Percentiles rank a stretch among this genome's conserved stretches.
Conservation (phyloP, 139 green algal species). For the Dunaliella sp. region DNA sequence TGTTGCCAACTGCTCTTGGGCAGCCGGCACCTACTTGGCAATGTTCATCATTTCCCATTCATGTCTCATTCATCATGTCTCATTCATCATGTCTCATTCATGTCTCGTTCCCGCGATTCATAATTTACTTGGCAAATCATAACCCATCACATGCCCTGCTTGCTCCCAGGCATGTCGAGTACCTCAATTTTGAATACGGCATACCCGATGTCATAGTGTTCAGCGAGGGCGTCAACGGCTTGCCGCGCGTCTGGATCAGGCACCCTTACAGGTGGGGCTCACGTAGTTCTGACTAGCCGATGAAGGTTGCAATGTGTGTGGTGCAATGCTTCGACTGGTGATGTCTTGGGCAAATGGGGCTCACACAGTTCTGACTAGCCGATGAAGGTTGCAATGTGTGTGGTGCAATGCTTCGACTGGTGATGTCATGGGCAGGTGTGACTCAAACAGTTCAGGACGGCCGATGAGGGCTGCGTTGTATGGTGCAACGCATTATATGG, state of each 20-base stretch:
- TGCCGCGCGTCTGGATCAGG: slow-evolving; percentile 31
- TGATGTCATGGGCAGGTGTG: too few relatives aligned
- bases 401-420: too few relatives aligned
- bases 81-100: neutral
- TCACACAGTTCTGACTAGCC: neutral
- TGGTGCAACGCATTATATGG: too few relatives aligned
- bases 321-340: neutral
- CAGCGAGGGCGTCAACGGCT: slow-evolving; percentile 18
- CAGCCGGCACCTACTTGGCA: neutral
- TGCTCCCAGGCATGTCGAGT: slow-evolving; percentile 12
- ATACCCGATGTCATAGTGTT: slow-evolving; percentile 46
- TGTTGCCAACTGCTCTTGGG: neutral
- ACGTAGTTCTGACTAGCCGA: neutral
- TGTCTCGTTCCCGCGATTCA: neutral
- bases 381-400: neutral
- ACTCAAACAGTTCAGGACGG: too few relatives aligned
- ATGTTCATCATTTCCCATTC: neutral
- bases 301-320: neutral
- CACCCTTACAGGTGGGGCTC: slow-evolving; percentile 35
- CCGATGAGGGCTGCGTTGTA: too few relatives aligned
- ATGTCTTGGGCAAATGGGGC: neutral
- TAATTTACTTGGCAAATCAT: neutral
- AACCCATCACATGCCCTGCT: neutral
- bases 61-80: neutral
- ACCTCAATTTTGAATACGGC: slow-evolving; percentile 32